Conservation (phyloP, 1,284 basidiomycete species). For the Puccinia horiana region DNA sequence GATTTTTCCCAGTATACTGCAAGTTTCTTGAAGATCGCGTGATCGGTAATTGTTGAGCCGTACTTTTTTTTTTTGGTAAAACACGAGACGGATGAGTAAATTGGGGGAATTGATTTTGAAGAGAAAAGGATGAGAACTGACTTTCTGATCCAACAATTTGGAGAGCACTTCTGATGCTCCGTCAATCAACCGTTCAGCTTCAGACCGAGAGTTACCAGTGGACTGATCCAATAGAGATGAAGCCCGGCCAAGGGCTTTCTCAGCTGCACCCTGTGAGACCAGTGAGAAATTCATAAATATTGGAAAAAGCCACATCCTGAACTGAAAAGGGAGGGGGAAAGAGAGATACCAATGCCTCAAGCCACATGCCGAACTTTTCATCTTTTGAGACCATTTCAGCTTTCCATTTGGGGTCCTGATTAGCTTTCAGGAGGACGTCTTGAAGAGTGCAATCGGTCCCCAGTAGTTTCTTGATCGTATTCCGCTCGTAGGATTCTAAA, state of each 20-base stretch:
- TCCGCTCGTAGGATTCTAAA: conserved; percentile 62
- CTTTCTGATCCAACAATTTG: conserved; percentile 42
- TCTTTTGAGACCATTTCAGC: conserved; percentile 71
- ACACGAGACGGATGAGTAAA: not conserved
- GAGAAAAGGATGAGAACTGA: not conserved
- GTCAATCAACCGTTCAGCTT: conserved; percentile 15
- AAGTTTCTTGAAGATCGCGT: conserved; percentile 77
- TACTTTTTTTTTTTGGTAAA: conserved; percentile 62
- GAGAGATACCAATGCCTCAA: conserved; percentile 65
- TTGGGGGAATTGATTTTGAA: not conserved
- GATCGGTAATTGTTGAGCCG: conserved; percentile 80
- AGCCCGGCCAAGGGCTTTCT: conserved; percentile 54
- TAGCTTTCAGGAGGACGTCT: conserved; percentile 28
- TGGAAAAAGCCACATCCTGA: conserved; percentile 60
- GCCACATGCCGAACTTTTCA: conserved; percentile 88
- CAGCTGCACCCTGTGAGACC: conserved; percentile 56
- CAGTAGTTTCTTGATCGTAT: conserved; percentile 23
- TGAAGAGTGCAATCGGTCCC: conserved; percentile 17
- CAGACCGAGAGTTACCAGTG: not conserved
- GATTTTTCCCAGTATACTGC: conserved; percentile 86
- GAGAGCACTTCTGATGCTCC: conserved; percentile 37
- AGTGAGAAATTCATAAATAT: conserved; percentile 64
- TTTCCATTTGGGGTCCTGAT: conserved; percentile 65
- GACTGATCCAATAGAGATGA: not conserved
- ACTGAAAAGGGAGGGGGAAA: not conserved